Evolutionary conservation across 225 moss, liverwort and hornwort species (phyloP).

Genomic region (Asterella californica): DNA sequence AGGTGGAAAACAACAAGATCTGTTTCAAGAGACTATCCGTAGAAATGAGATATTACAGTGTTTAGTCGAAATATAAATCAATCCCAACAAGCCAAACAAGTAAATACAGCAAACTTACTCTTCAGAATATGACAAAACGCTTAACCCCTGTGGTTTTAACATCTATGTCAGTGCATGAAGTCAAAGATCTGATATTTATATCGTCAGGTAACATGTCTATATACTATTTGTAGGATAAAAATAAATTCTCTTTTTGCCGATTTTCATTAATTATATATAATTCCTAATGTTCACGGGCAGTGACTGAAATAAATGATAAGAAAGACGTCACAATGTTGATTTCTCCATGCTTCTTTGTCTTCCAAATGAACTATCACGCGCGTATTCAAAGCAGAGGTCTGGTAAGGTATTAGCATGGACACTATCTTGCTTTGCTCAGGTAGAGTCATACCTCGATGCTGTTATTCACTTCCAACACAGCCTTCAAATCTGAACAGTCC

Average conservation of each 20-base stretch:
- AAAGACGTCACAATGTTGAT: neutral
- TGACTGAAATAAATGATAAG: neutral
- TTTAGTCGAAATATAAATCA: too few relatives aligned
- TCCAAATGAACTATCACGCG: neutral
- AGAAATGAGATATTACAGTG: too few relatives aligned
- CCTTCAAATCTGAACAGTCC: slow-evolving; percentile 66
- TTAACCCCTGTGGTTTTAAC: neutral
- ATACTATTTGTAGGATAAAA: too few relatives aligned
- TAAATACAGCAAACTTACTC: neutral
- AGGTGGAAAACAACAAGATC: neutral
- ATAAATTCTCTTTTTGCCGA: too few relatives aligned
- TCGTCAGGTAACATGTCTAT: neutral
- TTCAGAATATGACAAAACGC: neutral
- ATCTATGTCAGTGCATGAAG: neutral
- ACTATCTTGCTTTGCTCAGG: neutral
- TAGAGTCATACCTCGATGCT: slow-evolving; percentile 65
- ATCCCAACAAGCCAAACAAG: too few relatives aligned
- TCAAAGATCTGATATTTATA: neutral
- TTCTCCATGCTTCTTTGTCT: neutral
- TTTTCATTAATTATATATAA: too few relatives aligned
- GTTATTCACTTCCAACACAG: slow-evolving; percentile 68
- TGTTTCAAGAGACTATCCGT: too few relatives aligned
- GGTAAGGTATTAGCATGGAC: neutral
- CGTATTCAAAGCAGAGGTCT: neutral
- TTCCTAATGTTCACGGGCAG: neutral